Conservation (phyloP, 768 basidiomycete species). For the Trichaptum fuscoviolaceum region DNA sequence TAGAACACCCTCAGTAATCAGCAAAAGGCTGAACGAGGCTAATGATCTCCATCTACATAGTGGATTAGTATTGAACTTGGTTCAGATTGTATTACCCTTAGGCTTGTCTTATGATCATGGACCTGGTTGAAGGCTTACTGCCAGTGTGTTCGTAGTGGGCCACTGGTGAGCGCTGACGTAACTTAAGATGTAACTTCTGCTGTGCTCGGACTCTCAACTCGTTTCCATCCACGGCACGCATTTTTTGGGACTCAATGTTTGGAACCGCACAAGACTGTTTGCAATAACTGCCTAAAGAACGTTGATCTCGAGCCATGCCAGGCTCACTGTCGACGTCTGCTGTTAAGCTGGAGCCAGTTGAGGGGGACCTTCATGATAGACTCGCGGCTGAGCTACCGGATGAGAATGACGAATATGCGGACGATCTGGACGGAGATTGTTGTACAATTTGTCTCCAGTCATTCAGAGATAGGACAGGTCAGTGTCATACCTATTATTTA, state of each 20-base stretch:
- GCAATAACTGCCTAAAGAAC: too few species aligned
- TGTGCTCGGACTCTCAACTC: too few species aligned
- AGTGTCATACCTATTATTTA: not conserved
- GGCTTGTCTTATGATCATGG: too few species aligned
- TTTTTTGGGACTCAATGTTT: too few species aligned
- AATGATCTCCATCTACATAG: not conserved
- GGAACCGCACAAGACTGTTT: too few species aligned
- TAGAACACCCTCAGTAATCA: not conserved
- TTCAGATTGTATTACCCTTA: too few species aligned
- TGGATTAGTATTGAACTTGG: not conserved
- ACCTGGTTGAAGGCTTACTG: too few species aligned
- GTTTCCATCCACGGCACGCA: too few species aligned
- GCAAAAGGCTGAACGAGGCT: not conserved
- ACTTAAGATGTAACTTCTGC: too few species aligned
- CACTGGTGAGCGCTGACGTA: too few species aligned
- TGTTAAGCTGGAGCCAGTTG: not conserved
- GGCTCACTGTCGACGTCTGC: not conserved
- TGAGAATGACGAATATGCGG: constrained; percentile 19
- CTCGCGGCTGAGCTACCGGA: not conserved
- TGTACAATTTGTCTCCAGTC: constrained; percentile 86
- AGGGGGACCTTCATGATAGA: not conserved
- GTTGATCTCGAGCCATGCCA: not conserved
- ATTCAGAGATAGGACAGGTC: constrained; percentile 60
- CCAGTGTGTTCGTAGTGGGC: too few species aligned
- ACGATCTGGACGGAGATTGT: constrained; percentile 45